Evolutionary conservation across 345 rosid species (phyloP).

Genomic region (Eucalyptus marginata): DNA sequence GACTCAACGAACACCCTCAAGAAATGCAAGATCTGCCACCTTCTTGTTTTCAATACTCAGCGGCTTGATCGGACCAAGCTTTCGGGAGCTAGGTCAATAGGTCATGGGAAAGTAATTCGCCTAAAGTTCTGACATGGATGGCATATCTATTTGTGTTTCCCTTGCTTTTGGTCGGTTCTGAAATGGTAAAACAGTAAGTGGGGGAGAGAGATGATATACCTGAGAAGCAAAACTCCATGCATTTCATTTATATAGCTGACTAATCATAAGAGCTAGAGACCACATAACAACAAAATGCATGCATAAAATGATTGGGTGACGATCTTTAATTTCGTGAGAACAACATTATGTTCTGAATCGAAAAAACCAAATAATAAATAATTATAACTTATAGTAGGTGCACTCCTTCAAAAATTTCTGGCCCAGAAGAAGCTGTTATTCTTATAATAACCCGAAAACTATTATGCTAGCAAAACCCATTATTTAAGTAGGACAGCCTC

Average conservation of each 20-base stretch:
- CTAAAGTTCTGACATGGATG: background rate
- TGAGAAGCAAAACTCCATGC: background rate
- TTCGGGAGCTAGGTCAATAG: background rate
- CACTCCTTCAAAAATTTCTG: rapidly evolving
- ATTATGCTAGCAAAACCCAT: background rate
- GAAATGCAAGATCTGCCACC: background rate
- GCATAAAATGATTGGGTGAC: too few relatives aligned
- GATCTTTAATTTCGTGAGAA: too few relatives aligned
- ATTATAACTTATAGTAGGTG: too few relatives aligned
- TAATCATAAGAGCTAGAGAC: too few relatives aligned
- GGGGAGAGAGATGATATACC: background rate
- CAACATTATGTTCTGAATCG: too few relatives aligned
- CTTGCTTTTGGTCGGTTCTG: background rate
- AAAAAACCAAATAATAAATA: too few relatives aligned
- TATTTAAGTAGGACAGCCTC: background rate
- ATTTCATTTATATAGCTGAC: background rate
- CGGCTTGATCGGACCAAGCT: background rate
- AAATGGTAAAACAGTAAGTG: background rate
- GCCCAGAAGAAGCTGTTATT: rapidly evolving
- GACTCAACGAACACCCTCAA: background rate
- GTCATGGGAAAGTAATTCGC: background rate
- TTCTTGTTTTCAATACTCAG: background rate
- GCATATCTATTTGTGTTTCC: background rate
- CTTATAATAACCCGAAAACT: rapidly evolving
- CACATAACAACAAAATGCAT: background rate